Evolutionary conservation across 2,329 filamentous ascomycete genomes (phyloP).

Genomic region (Fusarium tuaranense): DNA sequence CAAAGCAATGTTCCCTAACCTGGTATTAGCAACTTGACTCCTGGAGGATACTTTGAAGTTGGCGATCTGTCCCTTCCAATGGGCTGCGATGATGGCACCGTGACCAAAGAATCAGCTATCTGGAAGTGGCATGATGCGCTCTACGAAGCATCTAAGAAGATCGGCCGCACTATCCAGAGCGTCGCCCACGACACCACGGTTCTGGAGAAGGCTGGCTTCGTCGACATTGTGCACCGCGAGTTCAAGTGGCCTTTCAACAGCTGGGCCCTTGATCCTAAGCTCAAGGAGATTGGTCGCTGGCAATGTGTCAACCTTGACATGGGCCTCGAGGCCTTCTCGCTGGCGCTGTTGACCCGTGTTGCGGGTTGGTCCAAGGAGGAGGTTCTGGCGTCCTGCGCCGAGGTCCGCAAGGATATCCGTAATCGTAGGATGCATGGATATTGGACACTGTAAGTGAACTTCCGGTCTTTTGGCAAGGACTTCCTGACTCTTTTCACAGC

Average conservation of each 20-base stretch:
- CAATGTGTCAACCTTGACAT: conserved; percentile 39
- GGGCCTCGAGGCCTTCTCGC: conserved; percentile 44
- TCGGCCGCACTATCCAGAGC: conserved; percentile 43
- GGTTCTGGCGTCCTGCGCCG: conserved; percentile 37
- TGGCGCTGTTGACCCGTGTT: conserved; percentile 43
- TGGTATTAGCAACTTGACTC: conserved; percentile 25
- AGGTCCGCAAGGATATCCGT: conserved; percentile 42
- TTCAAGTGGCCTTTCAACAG: conserved; percentile 60
- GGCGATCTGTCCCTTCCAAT: conserved; percentile 31
- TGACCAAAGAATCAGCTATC: conserved; percentile 28
- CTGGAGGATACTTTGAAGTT: conserved; percentile 42
- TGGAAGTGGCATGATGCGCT: conserved; percentile 42
- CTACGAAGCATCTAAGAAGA: conserved; percentile 42
- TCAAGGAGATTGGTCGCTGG: conserved; percentile 59
- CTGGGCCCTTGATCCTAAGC: conserved; percentile 60
- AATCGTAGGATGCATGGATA: conserved; percentile 45
- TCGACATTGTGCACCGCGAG: conserved; percentile 58
- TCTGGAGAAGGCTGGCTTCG: conserved; percentile 63
- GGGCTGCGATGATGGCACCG: conserved; percentile 37
- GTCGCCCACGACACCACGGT: conserved; percentile 42
- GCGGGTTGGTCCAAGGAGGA: conserved; percentile 43
- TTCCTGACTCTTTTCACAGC: conserved; percentile 9
- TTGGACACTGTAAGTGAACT: conserved; percentile 35
- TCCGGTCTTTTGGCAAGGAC: fast-evolving
- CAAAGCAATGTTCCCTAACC: not conserved